Evolutionary conservation across 306 rosid genomes (phyloP).

Genomic region (Medicago lupulina): DNA sequence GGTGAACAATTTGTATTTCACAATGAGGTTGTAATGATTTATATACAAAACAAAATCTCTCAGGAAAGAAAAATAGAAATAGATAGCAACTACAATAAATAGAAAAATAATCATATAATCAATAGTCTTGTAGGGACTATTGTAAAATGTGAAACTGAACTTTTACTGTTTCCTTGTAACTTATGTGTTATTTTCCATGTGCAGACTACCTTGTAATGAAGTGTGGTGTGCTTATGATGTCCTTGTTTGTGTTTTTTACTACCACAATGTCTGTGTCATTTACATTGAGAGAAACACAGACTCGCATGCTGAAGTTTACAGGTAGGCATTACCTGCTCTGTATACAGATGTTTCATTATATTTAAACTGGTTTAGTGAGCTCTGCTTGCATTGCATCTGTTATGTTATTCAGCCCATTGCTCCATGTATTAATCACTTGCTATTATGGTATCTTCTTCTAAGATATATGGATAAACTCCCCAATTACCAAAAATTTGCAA

Average conservation of each 20-base stretch:
- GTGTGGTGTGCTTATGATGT: slow-evolving; percentile 99
- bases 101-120: not conserved
- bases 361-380: slow-evolving; percentile 21
- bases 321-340: slow-evolving; percentile 56
- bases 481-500: not conserved
- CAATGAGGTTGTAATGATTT: not conserved
- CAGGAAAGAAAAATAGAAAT: not conserved
- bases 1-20: not conserved
- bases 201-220: slow-evolving; percentile 97
- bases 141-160: slow-evolving; percentile 5
- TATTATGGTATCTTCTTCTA: slow-evolving; percentile 9
- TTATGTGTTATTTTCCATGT: slow-evolving; percentile 27
- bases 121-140: not conserved
- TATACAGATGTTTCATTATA: slow-evolving; percentile 18
- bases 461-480: slow-evolving; percentile 1
- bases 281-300: slow-evolving; percentile 98
- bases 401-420: slow-evolving; percentile 24
- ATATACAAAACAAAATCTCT: not conserved
- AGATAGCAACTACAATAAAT: not conserved
- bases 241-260: slow-evolving; percentile 94
- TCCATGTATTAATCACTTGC: slow-evolving; percentile 28
- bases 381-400: slow-evolving; percentile 31
- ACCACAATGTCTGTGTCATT: slow-evolving; percentile 99
- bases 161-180: slow-evolving; percentile 27
- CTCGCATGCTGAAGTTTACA: slow-evolving; percentile 99